Conservation (phyloP, 495 filamentous ascomycete species). For the Staphylotrichum longicolle region DNA sequence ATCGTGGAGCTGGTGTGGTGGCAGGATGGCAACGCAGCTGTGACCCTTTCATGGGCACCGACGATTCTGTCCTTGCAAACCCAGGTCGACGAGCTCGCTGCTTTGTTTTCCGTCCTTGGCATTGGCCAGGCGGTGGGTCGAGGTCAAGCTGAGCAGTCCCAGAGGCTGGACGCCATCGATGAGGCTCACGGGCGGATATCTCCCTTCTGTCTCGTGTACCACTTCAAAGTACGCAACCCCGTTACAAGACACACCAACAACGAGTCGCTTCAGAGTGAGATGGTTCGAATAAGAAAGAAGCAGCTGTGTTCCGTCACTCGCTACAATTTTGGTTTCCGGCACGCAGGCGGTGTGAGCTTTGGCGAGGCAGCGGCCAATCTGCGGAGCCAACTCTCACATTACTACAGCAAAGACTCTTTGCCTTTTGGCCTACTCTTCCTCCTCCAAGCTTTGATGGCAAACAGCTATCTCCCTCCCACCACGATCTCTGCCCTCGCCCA, state of each 20-base stretch:
- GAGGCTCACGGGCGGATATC: slow-evolving; percentile 16
- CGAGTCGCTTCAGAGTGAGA: slow-evolving; percentile 18
- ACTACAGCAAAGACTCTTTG: slow-evolving; percentile 12
- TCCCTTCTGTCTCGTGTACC: slow-evolving; percentile 22
- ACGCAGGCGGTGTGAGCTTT: slow-evolving; percentile 13
- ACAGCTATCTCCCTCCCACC: slow-evolving; percentile 50
- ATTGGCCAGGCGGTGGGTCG: background rate
- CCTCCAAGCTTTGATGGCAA: slow-evolving; percentile 52
- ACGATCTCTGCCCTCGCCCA: slow-evolving; percentile 43
- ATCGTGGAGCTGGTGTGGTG: slow-evolving; percentile 40
- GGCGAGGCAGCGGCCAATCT: slow-evolving; percentile 21
- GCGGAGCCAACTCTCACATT: slow-evolving; percentile 19
- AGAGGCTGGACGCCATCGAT: slow-evolving; percentile 27
- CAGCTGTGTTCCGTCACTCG: slow-evolving; percentile 29
- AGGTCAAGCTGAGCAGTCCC: slow-evolving; percentile 27
- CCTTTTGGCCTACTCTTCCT: slow-evolving; percentile 47
- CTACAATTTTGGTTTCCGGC: slow-evolving; percentile 22
- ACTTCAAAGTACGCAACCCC: slow-evolving; percentile 15
- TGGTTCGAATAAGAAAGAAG: slow-evolving; percentile 26
- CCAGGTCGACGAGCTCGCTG: background rate
- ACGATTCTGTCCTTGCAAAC: slow-evolving; percentile 16
- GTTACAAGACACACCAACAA: slow-evolving; percentile 3
- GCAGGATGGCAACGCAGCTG: slow-evolving; percentile 23
- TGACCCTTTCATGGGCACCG: slow-evolving; percentile 35
- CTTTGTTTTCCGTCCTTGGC: background rate